Evolutionary conservation across 768 basidiomycete species (phyloP).

Genomic region (Auricularia sp.): DNA sequence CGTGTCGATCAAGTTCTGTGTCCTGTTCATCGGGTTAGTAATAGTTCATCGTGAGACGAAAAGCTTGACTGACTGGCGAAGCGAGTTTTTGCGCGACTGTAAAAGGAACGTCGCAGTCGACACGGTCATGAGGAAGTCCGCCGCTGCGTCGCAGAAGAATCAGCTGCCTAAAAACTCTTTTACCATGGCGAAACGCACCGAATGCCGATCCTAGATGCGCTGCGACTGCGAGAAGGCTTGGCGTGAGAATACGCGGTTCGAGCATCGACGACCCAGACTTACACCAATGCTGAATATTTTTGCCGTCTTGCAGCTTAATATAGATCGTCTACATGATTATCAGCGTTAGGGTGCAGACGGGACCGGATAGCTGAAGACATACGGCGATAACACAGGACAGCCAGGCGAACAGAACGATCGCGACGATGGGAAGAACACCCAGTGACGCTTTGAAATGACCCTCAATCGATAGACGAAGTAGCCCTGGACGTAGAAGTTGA

Average conservation of each 20-base stretch:
- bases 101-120: background rate
- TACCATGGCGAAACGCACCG: background rate
- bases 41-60: too few relatives aligned
- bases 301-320: background rate
- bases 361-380: background rate
- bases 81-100: background rate
- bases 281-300: background rate
- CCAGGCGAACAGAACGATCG: background rate
- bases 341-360: background rate
- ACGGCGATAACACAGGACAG: background rate
- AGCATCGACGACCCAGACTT: background rate
- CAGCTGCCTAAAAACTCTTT: background rate
- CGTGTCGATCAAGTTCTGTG: background rate
- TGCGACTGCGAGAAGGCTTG: background rate
- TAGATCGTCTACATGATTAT: background rate
- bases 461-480: background rate
- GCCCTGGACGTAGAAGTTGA: background rate
- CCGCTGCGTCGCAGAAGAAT: background rate
- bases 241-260: background rate
- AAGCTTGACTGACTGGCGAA: background rate
- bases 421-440: background rate
- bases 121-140: background rate
- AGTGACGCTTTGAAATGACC: background rate
- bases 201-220: background rate
- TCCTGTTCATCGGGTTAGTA: background rate